phyloP scores from a whole-genome alignment of 106 monocot species.

The Posidonia australis region DNA sequence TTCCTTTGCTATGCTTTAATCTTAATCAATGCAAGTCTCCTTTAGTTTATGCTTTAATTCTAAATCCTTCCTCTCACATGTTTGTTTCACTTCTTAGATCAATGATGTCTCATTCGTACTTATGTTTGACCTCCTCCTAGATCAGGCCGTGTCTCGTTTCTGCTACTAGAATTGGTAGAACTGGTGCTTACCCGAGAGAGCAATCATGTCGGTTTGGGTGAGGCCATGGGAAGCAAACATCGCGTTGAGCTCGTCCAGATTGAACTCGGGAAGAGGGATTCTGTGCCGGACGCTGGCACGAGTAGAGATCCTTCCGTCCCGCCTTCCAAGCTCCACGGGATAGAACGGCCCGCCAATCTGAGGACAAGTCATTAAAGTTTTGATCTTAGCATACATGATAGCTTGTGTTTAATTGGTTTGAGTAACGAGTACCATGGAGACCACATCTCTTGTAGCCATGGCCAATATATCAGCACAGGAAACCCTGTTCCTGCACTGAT shows the following conservation, averaged over 20 bases:
- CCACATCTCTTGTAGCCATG: slow-evolving; percentile 53
- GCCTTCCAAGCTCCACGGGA: slow-evolving; percentile 40
- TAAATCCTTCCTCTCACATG: too few species aligned
- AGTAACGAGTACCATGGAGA: slow-evolving; percentile 22
- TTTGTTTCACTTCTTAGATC: too few species aligned
- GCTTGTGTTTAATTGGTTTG: background rate
- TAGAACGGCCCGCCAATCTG: slow-evolving; percentile 30
- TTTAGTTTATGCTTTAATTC: too few species aligned
- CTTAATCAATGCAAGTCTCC: too few species aligned
- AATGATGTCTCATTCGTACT: too few species aligned
- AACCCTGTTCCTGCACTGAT: slow-evolving; percentile 41
- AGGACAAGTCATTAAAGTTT: background rate
- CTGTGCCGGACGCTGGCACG: slow-evolving; percentile 14
- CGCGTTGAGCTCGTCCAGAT: slow-evolving; percentile 23
- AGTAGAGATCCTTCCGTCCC: slow-evolving; percentile 20
- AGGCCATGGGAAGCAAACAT: slow-evolving; percentile 30
- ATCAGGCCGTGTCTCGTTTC: too few species aligned
- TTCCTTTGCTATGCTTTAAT: too few species aligned
- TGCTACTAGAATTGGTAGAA: too few species aligned
- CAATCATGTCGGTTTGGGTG: slow-evolving; percentile 38
- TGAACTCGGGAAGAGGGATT: slow-evolving; percentile 18
- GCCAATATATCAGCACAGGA: slow-evolving; percentile 81
- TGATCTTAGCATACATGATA: too few species aligned
- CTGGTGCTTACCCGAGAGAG: slow-evolving; percentile 31
- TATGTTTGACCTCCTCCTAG: too few species aligned